A percentile compares a stretch with the other conserved stretches of the same genome.
Conservation (phyloP, 164 flowering plant genomes). For the Piper betle region DNA sequence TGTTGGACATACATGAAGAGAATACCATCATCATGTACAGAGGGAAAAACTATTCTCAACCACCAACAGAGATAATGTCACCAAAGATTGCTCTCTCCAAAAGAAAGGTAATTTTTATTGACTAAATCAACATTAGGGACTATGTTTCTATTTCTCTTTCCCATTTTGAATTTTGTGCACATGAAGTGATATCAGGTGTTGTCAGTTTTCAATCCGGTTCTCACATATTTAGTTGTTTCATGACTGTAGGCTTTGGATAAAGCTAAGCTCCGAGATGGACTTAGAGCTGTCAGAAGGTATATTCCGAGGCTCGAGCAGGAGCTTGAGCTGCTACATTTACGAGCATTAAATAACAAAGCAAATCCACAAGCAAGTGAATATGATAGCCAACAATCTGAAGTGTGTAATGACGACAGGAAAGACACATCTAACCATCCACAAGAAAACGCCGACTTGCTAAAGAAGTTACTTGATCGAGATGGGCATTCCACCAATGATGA, state of each 20-base stretch:
- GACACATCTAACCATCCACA: constrained; percentile 7
- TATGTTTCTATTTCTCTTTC: not conserved
- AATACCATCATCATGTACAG: constrained; percentile 89
- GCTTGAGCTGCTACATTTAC: constrained; percentile 52
- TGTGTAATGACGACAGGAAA: constrained; percentile 1
- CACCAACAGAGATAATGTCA: constrained; percentile 98
- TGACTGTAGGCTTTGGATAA: constrained; percentile 72
- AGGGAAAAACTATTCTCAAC: constrained; percentile 94
- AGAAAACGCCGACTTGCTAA: constrained; percentile 22
- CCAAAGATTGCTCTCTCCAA: constrained; percentile 72
- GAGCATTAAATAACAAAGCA: constrained; percentile 2
- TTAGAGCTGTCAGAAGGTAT: constrained; percentile 57
- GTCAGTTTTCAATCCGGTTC: not conserved
- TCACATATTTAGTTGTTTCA: not conserved
- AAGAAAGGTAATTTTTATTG: constrained; percentile 40
- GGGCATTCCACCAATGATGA: constrained; percentile 22
- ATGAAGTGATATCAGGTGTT: not conserved
- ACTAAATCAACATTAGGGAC: not conserved
- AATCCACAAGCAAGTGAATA: too few species aligned
- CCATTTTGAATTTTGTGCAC: not conserved
- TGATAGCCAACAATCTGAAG: constrained; percentile 6
- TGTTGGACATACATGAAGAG: constrained; percentile 80
- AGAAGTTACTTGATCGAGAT: constrained; percentile 18
- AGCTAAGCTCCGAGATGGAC: constrained; percentile 70
- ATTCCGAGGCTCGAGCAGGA: constrained; percentile 82